Conservation (phyloP, 768 basidiomycete species). For the Lactarius psammicola region DNA sequence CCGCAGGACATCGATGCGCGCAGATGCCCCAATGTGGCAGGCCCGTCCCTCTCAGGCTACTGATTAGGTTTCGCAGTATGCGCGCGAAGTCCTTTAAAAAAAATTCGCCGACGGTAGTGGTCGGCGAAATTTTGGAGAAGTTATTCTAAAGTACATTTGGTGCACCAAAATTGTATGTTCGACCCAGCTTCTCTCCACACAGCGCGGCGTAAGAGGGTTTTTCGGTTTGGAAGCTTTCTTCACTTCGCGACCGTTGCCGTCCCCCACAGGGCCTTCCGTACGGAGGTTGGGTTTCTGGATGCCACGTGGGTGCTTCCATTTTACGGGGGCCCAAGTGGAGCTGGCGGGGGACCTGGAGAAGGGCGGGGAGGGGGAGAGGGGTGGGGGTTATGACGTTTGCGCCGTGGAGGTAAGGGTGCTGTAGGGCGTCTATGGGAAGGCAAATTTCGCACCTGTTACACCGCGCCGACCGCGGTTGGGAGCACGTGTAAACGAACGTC, state of each 20-base stretch:
- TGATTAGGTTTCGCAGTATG: constrained; percentile 7
- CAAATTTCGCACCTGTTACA: not conserved
- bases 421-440: not conserved
- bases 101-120: not conserved
- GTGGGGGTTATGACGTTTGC: constrained; percentile 15
- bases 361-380: not conserved
- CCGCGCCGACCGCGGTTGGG: constrained; percentile 23
- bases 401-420: constrained; percentile 5
- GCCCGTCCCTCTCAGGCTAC: too few species aligned
- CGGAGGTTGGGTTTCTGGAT: not conserved
- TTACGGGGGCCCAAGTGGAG: not conserved
- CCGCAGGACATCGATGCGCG: constrained; percentile 13
- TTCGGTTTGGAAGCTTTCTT: constrained; percentile 7
- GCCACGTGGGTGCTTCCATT: constrained; percentile 16
- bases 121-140: constrained; percentile 1
- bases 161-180: not conserved
- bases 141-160: constrained; percentile 3
- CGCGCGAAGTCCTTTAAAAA: not conserved
- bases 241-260: constrained; percentile 16
- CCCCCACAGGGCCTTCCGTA: not conserved
- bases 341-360: constrained; percentile 18
- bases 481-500: constrained; percentile 3
- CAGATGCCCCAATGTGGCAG: constrained; percentile 1
- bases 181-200: constrained; percentile 12
- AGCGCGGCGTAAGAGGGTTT: constrained; percentile 8